A percentile compares a stretch with the other conserved stretches of the same genome.
phyloP scores from a whole-genome alignment of 495 filamentous ascomycete genomes.

The Haplographium delicatum region DNA sequence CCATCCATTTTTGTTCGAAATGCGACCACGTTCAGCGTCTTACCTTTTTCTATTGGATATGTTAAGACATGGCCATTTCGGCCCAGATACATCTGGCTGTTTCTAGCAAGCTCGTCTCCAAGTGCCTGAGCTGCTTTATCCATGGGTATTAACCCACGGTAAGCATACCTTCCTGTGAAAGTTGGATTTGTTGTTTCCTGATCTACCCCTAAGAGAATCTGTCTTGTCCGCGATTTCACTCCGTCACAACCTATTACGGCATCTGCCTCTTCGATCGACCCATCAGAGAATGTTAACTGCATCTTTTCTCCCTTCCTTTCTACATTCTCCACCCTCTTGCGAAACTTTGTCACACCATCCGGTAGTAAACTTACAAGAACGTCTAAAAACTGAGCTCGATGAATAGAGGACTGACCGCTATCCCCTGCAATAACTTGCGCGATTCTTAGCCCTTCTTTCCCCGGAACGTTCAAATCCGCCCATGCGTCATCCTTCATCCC shows the following conservation, averaged over 20 bases:
- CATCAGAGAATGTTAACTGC: slow-evolving; percentile 47
- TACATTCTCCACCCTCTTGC: slow-evolving; percentile 28
- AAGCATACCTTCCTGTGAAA: slow-evolving; percentile 49
- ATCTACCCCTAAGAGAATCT: slow-evolving; percentile 37
- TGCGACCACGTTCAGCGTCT: slow-evolving; percentile 57
- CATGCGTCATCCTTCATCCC: slow-evolving; percentile 14
- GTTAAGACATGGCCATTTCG: slow-evolving; percentile 55
- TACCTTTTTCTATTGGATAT: slow-evolving; percentile 59
- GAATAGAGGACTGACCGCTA: slow-evolving; percentile 30
- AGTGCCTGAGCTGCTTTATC: slow-evolving; percentile 46
- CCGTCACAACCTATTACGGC: slow-evolving; percentile 56
- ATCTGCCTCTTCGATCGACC: slow-evolving; percentile 44
- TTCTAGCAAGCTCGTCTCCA: slow-evolving; percentile 45
- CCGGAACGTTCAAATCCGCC: slow-evolving; percentile 16
- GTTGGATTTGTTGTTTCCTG: slow-evolving; percentile 32
- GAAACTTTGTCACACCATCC: slow-evolving; percentile 37
- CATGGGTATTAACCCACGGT: slow-evolving; percentile 52
- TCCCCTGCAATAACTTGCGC: slow-evolving; percentile 26
- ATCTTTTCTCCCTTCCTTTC: slow-evolving; percentile 16
- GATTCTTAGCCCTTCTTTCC: slow-evolving; percentile 16
- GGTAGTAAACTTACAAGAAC: slow-evolving; percentile 53
- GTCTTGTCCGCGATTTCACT: slow-evolving; percentile 47
- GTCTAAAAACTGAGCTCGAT: slow-evolving; percentile 56
- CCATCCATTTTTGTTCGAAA: slow-evolving; percentile 39
- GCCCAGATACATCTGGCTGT: slow-evolving; percentile 53